These are phyloP conservation scores for Singerocomus rubriflavus DNA, from an alignment of 1,284 basidiomycete genomes.

Conservation along the genomic window DNA sequence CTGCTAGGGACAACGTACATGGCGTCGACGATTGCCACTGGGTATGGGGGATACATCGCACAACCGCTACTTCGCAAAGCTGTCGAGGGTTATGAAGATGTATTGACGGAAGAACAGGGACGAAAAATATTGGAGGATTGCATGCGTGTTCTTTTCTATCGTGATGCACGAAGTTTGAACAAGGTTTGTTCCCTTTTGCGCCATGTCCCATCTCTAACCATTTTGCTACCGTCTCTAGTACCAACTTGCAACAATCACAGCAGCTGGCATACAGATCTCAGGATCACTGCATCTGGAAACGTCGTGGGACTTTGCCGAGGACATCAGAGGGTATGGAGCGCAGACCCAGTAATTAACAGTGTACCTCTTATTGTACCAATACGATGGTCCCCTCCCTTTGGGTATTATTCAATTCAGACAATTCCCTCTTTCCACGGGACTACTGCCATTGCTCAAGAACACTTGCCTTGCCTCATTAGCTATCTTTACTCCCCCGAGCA, in stretches of 20 bases:
- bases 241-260: slow-evolving; percentile 91
- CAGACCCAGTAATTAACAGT: slow-evolving; percentile 51
- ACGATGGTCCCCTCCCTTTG: not conserved
- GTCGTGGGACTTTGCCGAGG: slow-evolving; percentile 91
- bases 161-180: slow-evolving; percentile 94
- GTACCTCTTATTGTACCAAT: slow-evolving; percentile 10
- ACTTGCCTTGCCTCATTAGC: not conserved
- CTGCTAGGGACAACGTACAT: slow-evolving; percentile 96
- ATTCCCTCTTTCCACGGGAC: not conserved
- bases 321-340: slow-evolving; percentile 81
- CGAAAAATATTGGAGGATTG: slow-evolving; percentile 78
- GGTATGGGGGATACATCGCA: slow-evolving; percentile 94
- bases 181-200: slow-evolving; percentile 57
- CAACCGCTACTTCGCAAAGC: slow-evolving; percentile 90
- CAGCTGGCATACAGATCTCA: slow-evolving; percentile 74
- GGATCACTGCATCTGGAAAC: slow-evolving; percentile 79
- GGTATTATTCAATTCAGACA: not conserved
- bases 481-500: not conserved
- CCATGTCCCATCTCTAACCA: not conserved
- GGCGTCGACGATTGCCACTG: slow-evolving; percentile 93
- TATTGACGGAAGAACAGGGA: slow-evolving; percentile 79
- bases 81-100: slow-evolving; percentile 79
- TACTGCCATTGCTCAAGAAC: not conserved
- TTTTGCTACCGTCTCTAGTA: slow-evolving; percentile 53
- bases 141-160: slow-evolving; percentile 95